Evolutionary conservation across 768 basidiomycete species (phyloP).

Genomic region (Tephrocybe sp.): DNA sequence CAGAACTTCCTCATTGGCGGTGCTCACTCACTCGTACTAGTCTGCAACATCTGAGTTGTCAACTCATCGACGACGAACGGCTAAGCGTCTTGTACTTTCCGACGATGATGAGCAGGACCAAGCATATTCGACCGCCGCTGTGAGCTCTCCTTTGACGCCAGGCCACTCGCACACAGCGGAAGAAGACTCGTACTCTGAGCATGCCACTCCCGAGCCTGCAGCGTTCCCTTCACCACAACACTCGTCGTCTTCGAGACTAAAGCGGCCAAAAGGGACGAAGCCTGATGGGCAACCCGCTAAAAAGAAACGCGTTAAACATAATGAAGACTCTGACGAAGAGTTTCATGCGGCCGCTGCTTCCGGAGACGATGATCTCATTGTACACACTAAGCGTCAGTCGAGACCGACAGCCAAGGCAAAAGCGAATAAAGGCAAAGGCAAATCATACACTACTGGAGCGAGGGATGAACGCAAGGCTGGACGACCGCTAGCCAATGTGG

Average conservation of each 20-base stretch:
- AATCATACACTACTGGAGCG: constrained; percentile 3
- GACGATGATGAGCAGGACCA: constrained; percentile 23
- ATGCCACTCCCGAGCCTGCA: constrained; percentile 2
- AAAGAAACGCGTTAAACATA: constrained; percentile 20
- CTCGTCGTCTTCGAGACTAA: constrained; percentile 2
- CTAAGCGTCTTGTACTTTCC: constrained; percentile 24
- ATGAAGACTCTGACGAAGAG: constrained; percentile 26
- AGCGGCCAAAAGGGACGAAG: constrained; percentile 10
- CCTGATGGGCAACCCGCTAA: constrained; percentile 14
- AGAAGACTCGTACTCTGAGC: constrained; percentile 14
- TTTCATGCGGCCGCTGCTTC: constrained; percentile 11
- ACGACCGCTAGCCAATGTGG: constrained; percentile 42
- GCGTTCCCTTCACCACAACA: constrained; percentile 3
- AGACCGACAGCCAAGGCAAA: constrained; percentile 29
- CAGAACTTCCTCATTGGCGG: background rate
- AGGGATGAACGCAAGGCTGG: constrained; percentile 31
- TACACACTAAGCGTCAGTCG: constrained; percentile 11
- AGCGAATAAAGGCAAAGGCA: constrained; percentile 14
- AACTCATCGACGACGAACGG: constrained; percentile 16
- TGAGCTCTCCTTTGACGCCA: constrained; percentile 7
- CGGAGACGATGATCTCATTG: constrained; percentile 6
- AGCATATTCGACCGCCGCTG: background rate
- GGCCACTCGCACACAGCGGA: constrained; percentile 10
- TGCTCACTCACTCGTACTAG: constrained; percentile 5
- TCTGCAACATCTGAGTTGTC: constrained; percentile 14